Percentiles rank a stretch among this genome's conserved stretches.
Conservation (phyloP, 129 eudicot species). For the Oenanthe sinensis region DNA sequence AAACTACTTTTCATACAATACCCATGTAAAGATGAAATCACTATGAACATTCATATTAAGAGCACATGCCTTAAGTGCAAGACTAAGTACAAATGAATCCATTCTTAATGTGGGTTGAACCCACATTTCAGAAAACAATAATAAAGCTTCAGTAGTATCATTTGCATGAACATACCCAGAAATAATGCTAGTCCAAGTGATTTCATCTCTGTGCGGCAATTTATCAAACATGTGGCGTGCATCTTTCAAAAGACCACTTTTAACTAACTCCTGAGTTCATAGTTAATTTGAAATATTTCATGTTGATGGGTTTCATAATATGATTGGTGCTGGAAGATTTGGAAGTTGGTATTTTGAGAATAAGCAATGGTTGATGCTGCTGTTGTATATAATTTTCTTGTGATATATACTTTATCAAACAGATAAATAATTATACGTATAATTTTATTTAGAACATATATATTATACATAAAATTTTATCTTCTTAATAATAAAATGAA, state of each 20-base stretch:
- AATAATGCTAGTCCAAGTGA: conserved; percentile 73
- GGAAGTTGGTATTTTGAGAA: conserved; percentile 16
- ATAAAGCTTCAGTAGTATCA: conserved; percentile 56
- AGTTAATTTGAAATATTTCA: conserved; percentile 37
- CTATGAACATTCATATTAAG: conserved; percentile 32
- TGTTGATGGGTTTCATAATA: conserved; percentile 20
- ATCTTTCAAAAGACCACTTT: conserved; percentile 34
- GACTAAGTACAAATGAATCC: conserved; percentile 68
- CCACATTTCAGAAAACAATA: conserved; percentile 62
- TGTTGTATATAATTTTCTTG: conserved; percentile 31
- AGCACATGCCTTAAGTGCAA: conserved; percentile 80
- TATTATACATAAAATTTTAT: no score
- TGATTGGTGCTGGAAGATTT: conserved; percentile 9
- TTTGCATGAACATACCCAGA: conserved; percentile 60
- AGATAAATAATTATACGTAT: no score
- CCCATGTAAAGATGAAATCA: conserved; percentile 61
- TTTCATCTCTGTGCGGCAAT: conserved; percentile 67
- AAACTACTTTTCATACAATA: conserved; percentile 50
- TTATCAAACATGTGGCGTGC: conserved; percentile 77
- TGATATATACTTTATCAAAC: no score
- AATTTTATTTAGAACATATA: no score
- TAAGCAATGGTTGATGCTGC: conserved; percentile 33
- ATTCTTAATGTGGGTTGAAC: conserved; percentile 27
- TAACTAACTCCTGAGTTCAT: conserved; percentile 37
- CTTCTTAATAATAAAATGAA: no score